Evolutionary conservation across 2,329 filamentous ascomycete genomes (phyloP).

Genomic region (Paecilomyces fulvus): DNA sequence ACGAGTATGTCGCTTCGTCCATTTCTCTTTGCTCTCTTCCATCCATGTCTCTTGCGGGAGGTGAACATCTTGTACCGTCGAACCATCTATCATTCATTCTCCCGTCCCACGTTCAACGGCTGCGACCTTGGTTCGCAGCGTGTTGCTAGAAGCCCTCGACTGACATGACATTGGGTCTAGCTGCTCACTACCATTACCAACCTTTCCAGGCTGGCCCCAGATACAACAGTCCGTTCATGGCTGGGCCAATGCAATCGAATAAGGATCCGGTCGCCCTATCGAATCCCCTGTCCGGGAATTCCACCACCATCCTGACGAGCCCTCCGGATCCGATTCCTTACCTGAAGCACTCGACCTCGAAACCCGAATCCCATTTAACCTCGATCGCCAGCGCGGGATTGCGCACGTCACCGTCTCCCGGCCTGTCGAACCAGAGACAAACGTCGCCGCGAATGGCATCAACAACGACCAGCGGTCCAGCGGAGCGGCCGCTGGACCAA

Average conservation of each 20-base stretch:
- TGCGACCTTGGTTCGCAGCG: not conserved
- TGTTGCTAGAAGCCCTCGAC: constrained; percentile 6
- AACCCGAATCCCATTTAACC: constrained; percentile 28
- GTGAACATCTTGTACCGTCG: not conserved
- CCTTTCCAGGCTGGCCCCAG: constrained; percentile 22
- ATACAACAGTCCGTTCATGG: constrained; percentile 30
- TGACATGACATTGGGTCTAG: constrained; percentile 31
- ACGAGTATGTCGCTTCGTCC: constrained; percentile 9
- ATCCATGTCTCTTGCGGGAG: constrained; percentile 2
- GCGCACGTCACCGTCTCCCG: constrained; percentile 22
- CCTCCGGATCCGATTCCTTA: constrained; percentile 24
- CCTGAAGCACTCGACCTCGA: constrained; percentile 23
- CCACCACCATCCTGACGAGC: constrained; percentile 21
- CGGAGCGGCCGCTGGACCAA: constrained; percentile 21
- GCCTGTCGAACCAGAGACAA: constrained; percentile 28
- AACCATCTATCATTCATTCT: not conserved
- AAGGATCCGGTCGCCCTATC: constrained; percentile 32
- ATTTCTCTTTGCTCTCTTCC: constrained; percentile 6
- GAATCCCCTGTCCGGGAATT: constrained; percentile 23
- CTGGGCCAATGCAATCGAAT: constrained; percentile 34
- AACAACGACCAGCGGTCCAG: constrained; percentile 49
- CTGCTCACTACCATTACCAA: constrained; percentile 21
- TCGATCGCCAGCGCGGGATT: constrained; percentile 37
- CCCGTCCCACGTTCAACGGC: constrained; percentile 2
- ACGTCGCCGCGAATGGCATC: constrained; percentile 31